phyloP scores from a whole-genome alignment of 2,329 filamentous ascomycete genomes.

The Aurifilum marmelostoma region DNA sequence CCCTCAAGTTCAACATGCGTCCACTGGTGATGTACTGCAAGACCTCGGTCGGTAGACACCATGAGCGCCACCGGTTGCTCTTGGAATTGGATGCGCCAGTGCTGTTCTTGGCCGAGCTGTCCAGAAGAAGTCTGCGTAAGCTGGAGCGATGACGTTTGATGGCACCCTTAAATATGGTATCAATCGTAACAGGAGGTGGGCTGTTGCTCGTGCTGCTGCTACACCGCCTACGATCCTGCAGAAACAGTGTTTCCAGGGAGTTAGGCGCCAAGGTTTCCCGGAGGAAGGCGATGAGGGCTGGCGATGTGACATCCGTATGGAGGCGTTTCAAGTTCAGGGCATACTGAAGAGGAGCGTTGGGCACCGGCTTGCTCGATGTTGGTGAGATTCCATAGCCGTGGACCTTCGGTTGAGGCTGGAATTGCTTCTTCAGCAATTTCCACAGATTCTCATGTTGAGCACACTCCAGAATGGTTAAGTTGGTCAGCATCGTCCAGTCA shows the following conservation, averaged over 20 bases:
- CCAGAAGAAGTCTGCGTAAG: conserved; percentile 73
- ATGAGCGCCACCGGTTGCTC: conserved; percentile 63
- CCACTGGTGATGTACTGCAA: conserved; percentile 76
- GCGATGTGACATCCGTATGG: conserved; percentile 73
- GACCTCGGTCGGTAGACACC: conserved; percentile 72
- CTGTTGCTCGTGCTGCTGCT: conserved; percentile 39
- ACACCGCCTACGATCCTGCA: conserved; percentile 66
- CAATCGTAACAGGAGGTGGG: conserved; percentile 61
- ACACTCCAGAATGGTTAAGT: conserved; percentile 74
- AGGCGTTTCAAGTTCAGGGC: conserved; percentile 71
- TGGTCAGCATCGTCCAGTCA: conserved; percentile 75
- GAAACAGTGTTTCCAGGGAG: conserved; percentile 75
- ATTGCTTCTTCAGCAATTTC: conserved; percentile 70
- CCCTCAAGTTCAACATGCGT: conserved; percentile 70
- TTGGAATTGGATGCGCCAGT: conserved; percentile 40
- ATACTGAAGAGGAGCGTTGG: conserved; percentile 52
- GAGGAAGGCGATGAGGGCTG: conserved; percentile 71
- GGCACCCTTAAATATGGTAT: conserved; percentile 71
- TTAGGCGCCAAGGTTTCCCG: conserved; percentile 79
- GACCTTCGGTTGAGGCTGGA: conserved; percentile 47
- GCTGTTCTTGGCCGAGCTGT: conserved; percentile 63
- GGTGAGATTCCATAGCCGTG: conserved; percentile 35
- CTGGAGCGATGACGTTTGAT: conserved; percentile 72
- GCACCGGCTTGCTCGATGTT: conserved; percentile 35
- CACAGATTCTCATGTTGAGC: conserved; percentile 74